These are phyloP conservation scores for Harringtonia lauricola DNA, from an alignment of 2,329 filamentous ascomycete genomes.

Conservation along the genomic window DNA sequence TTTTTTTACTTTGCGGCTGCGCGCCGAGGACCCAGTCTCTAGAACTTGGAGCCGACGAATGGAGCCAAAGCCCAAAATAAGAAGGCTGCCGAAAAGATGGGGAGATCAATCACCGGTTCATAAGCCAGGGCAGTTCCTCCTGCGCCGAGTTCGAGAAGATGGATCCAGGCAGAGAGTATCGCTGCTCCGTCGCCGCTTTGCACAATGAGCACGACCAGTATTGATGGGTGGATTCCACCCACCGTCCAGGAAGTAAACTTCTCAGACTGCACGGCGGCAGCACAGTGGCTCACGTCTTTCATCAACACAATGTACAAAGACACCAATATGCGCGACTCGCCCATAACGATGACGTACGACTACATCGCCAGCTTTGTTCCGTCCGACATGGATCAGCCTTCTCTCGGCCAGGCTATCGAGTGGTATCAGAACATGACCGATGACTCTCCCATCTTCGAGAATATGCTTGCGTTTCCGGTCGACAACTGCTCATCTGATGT, in stretches of 20 bases:
- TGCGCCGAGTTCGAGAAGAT: no score
- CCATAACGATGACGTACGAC: not conserved
- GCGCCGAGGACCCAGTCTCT: no score
- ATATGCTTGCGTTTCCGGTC: constrained; percentile 1
- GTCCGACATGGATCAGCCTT: not conserved
- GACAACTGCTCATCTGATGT: not conserved
- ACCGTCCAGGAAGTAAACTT: not conserved
- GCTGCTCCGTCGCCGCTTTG: no score
- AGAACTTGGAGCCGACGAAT: no score
- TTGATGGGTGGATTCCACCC: constrained; percentile 4
- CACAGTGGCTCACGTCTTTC: constrained; percentile 1
- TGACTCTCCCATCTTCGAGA: not conserved
- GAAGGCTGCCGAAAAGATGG: no score
- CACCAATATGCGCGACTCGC: not conserved
- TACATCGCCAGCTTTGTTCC: constrained; percentile 2
- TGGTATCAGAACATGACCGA: not conserved
- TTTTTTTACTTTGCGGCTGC: no score
- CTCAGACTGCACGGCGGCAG: constrained; percentile 3
- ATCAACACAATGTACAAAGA: not conserved
- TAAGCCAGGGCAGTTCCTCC: no score
- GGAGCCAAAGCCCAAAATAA: no score
- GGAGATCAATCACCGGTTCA: no score
- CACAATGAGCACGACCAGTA: not conserved
- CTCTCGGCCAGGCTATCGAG: constrained; percentile 1
- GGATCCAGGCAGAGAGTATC: no score